A percentile compares a stretch with the other conserved stretches of the same genome.
phyloP scores from a whole-genome alignment of 176 grass and related monocot species.

The Carex kokanica region DNA sequence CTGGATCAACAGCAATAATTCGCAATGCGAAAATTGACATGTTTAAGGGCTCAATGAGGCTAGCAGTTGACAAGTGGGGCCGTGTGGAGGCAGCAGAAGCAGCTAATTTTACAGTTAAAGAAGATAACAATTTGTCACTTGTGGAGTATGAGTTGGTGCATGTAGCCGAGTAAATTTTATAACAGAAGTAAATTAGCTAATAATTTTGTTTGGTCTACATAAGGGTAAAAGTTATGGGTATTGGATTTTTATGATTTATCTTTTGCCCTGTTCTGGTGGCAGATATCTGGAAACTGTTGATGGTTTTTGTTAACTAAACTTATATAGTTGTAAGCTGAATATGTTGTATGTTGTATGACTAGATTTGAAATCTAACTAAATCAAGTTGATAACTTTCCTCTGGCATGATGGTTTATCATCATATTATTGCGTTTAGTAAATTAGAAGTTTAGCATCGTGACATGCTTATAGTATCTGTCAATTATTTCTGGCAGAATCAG shows the following conservation, averaged over 20 bases:
- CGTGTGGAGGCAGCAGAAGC: conserved; percentile 65
- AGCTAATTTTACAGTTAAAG: conserved; percentile 66
- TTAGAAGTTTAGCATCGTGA: neutral
- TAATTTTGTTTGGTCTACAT: conserved; percentile 20
- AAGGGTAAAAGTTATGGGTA: neutral
- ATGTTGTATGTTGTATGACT: conserved; percentile 7
- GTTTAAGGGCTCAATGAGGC: conserved; percentile 88
- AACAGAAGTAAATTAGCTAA: neutral
- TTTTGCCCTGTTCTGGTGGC: neutral
- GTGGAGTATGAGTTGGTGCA: conserved; percentile 95
- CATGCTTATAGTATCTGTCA: neutral
- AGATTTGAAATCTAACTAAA: conserved; percentile 26
- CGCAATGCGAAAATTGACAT: conserved; percentile 92
- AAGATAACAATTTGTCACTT: conserved; percentile 77
- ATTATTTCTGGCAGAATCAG: neutral
- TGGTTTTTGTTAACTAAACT: conserved; percentile 21
- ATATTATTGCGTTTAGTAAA: neutral
- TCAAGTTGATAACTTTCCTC: neutral
- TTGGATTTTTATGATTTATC: neutral
- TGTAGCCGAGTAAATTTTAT: conserved; percentile 41
- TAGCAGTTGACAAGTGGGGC: conserved; percentile 90
- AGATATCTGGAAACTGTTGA: conserved; percentile 16
- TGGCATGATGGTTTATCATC: neutral
- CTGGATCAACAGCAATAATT: conserved; percentile 57
- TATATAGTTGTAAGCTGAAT: conserved; percentile 16